Evolutionary conservation across 2,329 filamentous ascomycete species (phyloP), one percentile per base, ranked within the genome.

Genomic region (Cercospora berteroae): DNA sequence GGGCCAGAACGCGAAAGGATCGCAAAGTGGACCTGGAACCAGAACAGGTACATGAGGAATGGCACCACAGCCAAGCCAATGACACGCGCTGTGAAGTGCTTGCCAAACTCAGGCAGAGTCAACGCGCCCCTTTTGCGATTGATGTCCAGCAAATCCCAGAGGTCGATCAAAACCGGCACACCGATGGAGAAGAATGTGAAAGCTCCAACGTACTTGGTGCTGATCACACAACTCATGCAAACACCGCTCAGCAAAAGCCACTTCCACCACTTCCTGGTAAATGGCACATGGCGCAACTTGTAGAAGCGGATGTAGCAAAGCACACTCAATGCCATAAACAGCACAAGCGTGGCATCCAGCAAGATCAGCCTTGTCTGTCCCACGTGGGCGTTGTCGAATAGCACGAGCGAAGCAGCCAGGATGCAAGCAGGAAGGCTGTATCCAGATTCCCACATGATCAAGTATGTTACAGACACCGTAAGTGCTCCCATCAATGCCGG

Each of bases 371-470:
- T 89, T 25, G 95, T 97, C 84, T 99, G 95, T 68, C 93, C 94
- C 80, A 99, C 93, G 80, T 99, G 95, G 66, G 94, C 95, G 77
- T 99, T 99, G 83, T 99, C 95, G 75, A 99, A 92, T 52, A 99
- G 89, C 71, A 99, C 86, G 39, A 99, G 84, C 29, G 91, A 89
- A 44, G 95, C 88, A 6, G 95, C 93, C 66, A 97, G 85, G 64
- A 98, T 84, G 79, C 92, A 96, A 66, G 95, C 95, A 10, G 95
- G 95, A 50, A 99, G 85, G 71, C 93, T 97, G 82, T 99, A 99
- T 70, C 94, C 95, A 60, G 95, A 98, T 82, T 99, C 95, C 95
- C 95, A 99, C 95, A 99, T 99, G 80, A 97, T 99, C 78, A 96
- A 83, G 81, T 96, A 99, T 65, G 92, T 89, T 58, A 94, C 91